These are phyloP conservation scores for Fusarium acutatum DNA, from an alignment of 2,329 filamentous ascomycete species.

Conservation along the genomic window DNA sequence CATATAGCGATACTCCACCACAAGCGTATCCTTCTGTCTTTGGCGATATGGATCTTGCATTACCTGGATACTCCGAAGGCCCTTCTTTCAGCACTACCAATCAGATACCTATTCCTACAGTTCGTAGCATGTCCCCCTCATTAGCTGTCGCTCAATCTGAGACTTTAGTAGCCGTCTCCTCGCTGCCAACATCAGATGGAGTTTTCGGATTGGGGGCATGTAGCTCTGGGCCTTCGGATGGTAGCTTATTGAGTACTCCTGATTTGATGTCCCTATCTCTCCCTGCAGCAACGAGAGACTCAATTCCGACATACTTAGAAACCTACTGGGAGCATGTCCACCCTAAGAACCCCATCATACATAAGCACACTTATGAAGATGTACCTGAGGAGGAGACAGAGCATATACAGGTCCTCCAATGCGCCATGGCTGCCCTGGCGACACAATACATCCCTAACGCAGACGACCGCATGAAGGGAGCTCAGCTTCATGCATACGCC, in stretches of 20 bases:
- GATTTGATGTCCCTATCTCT: conserved; percentile 46
- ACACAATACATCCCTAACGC: conserved; percentile 59
- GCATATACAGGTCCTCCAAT: conserved; percentile 55
- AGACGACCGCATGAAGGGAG: conserved; percentile 60
- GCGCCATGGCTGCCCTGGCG: conserved; percentile 66
- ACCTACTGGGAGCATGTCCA: conserved; percentile 64
- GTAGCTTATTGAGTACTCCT: conserved; percentile 45
- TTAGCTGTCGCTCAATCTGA: conserved; percentile 58
- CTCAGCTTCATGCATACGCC: conserved; percentile 60
- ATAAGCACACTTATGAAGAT: conserved; percentile 56
- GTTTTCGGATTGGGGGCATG: conserved; percentile 48
- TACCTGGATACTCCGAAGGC: conserved; percentile 50
- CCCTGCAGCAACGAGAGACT: conserved; percentile 51
- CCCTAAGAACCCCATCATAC: conserved; percentile 59
- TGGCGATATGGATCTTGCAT: conserved; percentile 43
- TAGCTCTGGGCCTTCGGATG: conserved; percentile 53
- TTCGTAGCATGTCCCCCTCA: conserved; percentile 61
- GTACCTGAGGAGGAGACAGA: conserved; percentile 44
- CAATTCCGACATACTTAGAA: conserved; percentile 60
- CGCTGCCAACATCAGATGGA: conserved; percentile 49
- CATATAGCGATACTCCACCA: conserved; percentile 43
- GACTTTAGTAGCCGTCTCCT: conserved; percentile 57
- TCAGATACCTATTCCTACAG: conserved; percentile 51
- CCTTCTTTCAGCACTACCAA: conserved; percentile 48
- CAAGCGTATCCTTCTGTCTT: conserved; percentile 47